Conservation (phyloP, 257 asterid species). For the Petrea volubilis region DNA sequence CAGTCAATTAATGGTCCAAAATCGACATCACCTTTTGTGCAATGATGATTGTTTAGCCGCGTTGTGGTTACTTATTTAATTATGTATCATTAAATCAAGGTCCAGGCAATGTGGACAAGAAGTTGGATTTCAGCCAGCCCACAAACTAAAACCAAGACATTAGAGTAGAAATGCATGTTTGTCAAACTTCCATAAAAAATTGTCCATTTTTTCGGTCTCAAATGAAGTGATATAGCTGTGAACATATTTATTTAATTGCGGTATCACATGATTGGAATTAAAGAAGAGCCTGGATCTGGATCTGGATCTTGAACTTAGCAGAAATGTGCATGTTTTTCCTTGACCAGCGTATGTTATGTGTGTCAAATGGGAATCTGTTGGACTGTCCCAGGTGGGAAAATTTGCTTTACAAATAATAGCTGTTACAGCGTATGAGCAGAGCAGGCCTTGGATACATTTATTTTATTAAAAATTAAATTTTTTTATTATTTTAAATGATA, state of each 20-base stretch:
- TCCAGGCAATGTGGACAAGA: background rate
- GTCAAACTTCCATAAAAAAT: background rate
- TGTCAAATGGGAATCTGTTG: background rate
- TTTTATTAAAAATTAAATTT: background rate
- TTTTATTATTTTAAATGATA: background rate
- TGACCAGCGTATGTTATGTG: conserved; percentile 19
- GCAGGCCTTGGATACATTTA: background rate
- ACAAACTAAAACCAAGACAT: background rate
- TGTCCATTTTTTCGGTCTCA: background rate
- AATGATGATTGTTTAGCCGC: background rate
- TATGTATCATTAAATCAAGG: background rate
- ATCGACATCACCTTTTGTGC: background rate
- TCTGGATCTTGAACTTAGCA: conserved; percentile 26
- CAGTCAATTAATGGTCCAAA: background rate
- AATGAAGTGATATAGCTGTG: background rate
- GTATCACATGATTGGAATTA: conserved; percentile 17
- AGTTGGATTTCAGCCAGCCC: background rate
- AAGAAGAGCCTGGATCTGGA: conserved; percentile 3
- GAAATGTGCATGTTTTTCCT: conserved; percentile 29
- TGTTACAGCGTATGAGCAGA: conserved; percentile 20
- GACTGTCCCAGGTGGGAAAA: background rate
- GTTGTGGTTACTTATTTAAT: background rate
- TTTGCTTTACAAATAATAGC: conserved; percentile 8
- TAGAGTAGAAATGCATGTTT: background rate
- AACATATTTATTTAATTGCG: conserved; percentile 7